These are phyloP conservation scores for Verticillium tricorpus DNA, from an alignment of 2,329 filamentous ascomycete genomes.

Conservation along the genomic window DNA sequence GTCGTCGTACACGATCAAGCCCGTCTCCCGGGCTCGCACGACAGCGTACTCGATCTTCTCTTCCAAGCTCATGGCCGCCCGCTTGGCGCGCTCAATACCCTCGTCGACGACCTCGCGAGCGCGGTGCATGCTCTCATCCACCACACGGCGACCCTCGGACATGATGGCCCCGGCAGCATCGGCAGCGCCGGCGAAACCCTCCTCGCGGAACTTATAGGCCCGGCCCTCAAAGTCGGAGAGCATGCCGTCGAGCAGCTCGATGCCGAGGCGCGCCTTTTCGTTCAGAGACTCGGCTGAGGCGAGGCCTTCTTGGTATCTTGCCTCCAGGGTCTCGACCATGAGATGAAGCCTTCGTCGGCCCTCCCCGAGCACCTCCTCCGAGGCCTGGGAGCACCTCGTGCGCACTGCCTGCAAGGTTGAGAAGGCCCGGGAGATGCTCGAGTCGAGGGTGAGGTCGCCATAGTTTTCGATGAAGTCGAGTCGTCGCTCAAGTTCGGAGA, in stretches of 20 bases:
- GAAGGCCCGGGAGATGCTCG: slow-evolving; percentile 80
- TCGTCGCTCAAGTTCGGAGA: slow-evolving; percentile 80
- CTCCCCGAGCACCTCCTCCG: slow-evolving; percentile 83
- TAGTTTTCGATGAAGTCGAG: slow-evolving; percentile 87
- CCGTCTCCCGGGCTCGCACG: slow-evolving; percentile 67
- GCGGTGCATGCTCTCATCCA: slow-evolving; percentile 73
- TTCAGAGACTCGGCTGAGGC: slow-evolving; percentile 81
- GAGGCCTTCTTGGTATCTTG: slow-evolving; percentile 80
- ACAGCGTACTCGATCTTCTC: slow-evolving; percentile 81
- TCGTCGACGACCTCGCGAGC: slow-evolving; percentile 76
- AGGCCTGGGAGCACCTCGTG: slow-evolving; percentile 82
- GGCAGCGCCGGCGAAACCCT: slow-evolving; percentile 62
- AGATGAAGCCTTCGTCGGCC: slow-evolving; percentile 80
- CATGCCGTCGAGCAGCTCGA: slow-evolving; percentile 81
- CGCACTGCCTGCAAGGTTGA: slow-evolving; percentile 81
- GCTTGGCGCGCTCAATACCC: slow-evolving; percentile 74
- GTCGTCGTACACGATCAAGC: slow-evolving; percentile 84
- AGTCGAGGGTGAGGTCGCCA: slow-evolving; percentile 76
- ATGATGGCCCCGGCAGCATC: slow-evolving; percentile 69
- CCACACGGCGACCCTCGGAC: slow-evolving; percentile 72
- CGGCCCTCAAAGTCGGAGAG: slow-evolving; percentile 80
- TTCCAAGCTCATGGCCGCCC: slow-evolving; percentile 76
- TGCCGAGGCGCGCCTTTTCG: slow-evolving; percentile 84
- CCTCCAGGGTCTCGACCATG: slow-evolving; percentile 88
- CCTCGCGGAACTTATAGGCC: slow-evolving; percentile 74